Evolutionary conservation across 2,329 filamentous ascomycete species (phyloP).

Genomic region (Aspergillus sp.): DNA sequence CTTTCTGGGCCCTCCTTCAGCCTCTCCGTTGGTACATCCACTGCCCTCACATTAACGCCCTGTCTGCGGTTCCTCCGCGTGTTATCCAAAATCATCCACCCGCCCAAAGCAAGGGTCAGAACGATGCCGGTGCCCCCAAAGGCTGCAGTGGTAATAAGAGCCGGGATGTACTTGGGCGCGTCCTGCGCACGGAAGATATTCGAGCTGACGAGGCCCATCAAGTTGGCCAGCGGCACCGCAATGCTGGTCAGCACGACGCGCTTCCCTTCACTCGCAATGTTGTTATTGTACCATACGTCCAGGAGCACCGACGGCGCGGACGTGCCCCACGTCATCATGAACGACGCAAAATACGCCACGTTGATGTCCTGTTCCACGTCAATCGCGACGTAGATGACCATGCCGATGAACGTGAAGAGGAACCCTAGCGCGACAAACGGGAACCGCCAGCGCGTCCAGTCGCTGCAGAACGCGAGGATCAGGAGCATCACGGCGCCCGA

Average conservation of each 20-base stretch:
- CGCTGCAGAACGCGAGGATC: constrained; percentile 67
- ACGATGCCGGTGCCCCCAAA: constrained; percentile 56
- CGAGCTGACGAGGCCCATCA: constrained; percentile 66
- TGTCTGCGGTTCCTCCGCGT: constrained; percentile 54
- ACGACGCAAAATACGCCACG: constrained; percentile 69
- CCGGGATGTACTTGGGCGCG: constrained; percentile 62
- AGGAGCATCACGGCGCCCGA: constrained; percentile 69
- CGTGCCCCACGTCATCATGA: constrained; percentile 70
- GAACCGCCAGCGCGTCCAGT: constrained; percentile 61
- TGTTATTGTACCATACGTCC: constrained; percentile 71
- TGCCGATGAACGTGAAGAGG: constrained; percentile 68
- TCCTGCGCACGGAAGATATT: constrained; percentile 64
- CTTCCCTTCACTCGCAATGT: constrained; percentile 69
- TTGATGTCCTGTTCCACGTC: constrained; percentile 55
- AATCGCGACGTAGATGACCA: constrained; percentile 70
- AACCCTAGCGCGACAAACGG: constrained; percentile 69
- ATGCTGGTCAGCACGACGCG: constrained; percentile 66
- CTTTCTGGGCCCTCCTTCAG: constrained; percentile 51
- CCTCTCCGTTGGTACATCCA: constrained; percentile 52
- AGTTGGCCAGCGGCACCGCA: constrained; percentile 67
- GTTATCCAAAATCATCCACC: constrained; percentile 52
- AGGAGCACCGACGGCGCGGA: constrained; percentile 63
- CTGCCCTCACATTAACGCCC: constrained; percentile 53
- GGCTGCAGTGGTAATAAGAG: constrained; percentile 53
- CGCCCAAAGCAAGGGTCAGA: constrained; percentile 53